Conservation (phyloP, 1,139 yeast species). For the Debaryomyces sp. region DNA sequence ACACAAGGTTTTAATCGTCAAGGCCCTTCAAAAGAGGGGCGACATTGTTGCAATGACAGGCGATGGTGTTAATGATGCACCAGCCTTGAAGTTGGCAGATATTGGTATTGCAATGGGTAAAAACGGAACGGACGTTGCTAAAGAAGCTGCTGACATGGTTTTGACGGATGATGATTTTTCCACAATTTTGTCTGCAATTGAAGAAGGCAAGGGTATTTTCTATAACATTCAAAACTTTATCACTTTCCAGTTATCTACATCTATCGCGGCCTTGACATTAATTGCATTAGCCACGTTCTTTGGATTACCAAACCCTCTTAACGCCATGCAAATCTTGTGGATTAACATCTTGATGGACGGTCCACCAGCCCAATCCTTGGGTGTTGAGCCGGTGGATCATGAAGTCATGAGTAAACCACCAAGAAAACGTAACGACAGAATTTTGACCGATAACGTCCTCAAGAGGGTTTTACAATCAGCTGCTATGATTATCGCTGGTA, state of each 20-base stretch:
- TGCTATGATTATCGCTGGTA: constrained; percentile 69
- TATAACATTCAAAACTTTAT: constrained; percentile 91
- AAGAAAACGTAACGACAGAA: constrained; percentile 79
- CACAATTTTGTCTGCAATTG: constrained; percentile 88
- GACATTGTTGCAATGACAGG: constrained; percentile 99
- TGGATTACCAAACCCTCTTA: constrained; percentile 91
- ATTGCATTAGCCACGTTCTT: constrained; percentile 86
- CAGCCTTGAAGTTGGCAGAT: constrained; percentile 96
- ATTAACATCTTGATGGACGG: constrained; percentile 98
- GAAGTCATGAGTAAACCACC: constrained; percentile 96
- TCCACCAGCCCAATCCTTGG: constrained; percentile 97
- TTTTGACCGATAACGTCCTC: constrained; percentile 68
- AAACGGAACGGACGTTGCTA: constrained; percentile 97
- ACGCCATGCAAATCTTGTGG: constrained; percentile 98
- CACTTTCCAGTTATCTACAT: constrained; percentile 92
- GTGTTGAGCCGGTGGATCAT: constrained; percentile 96
- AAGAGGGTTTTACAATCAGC: constrained; percentile 79
- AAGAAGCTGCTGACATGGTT: constrained; percentile 98
- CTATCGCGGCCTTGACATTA: constrained; percentile 90
- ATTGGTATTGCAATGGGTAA: constrained; percentile 98
- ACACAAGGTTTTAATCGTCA: constrained; percentile 88
- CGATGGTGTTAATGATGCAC: constrained; percentile 98
- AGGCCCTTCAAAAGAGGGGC: constrained; percentile 89
- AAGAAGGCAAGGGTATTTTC: constrained; percentile 96
- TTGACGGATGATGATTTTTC: constrained; percentile 95